Conservation (phyloP, 2,329 filamentous ascomycete species). For the Diaporthe humulicola region DNA sequence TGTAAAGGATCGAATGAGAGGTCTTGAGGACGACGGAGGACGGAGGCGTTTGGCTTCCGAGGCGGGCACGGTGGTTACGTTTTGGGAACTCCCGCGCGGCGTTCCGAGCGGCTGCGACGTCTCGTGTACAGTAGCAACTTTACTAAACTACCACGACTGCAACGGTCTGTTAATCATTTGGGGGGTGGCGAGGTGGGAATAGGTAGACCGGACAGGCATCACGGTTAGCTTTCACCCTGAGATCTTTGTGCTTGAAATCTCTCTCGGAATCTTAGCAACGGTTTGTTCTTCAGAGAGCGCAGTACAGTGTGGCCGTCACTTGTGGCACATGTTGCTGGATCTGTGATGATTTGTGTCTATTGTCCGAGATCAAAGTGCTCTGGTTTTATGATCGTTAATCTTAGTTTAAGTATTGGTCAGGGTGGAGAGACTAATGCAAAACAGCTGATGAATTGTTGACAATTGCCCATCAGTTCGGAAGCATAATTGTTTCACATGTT, state of each 20-base stretch:
- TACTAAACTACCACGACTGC: not conserved
- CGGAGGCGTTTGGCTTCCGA: not conserved
- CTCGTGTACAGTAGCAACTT: not conserved
- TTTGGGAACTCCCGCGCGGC: not conserved
- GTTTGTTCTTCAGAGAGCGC: constrained; percentile 5
- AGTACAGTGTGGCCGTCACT: not conserved
- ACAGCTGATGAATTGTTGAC: no score
- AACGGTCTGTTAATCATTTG: constrained; percentile 9
- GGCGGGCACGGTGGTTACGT: not conserved
- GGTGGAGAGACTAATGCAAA: no score
- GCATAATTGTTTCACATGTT: not conserved
- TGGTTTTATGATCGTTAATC: no score
- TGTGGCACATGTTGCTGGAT: not conserved
- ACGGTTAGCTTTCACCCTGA: constrained; percentile 1
- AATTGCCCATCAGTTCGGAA: no score
- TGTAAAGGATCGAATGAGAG: not conserved
- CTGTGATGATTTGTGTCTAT: not conserved
- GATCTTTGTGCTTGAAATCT: constrained; percentile 10
- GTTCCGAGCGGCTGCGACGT: not conserved
- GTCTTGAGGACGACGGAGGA: not conserved
- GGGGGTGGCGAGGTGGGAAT: not conserved
- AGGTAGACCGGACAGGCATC: constrained; percentile 1
- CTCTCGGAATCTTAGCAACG: constrained; percentile 12
- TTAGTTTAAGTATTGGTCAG: not conserved
- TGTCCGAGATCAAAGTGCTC: not conserved